These are phyloP conservation scores for Suhomyces vadensis DNA, from an alignment of 805 yeast species.

Conservation along the genomic window DNA sequence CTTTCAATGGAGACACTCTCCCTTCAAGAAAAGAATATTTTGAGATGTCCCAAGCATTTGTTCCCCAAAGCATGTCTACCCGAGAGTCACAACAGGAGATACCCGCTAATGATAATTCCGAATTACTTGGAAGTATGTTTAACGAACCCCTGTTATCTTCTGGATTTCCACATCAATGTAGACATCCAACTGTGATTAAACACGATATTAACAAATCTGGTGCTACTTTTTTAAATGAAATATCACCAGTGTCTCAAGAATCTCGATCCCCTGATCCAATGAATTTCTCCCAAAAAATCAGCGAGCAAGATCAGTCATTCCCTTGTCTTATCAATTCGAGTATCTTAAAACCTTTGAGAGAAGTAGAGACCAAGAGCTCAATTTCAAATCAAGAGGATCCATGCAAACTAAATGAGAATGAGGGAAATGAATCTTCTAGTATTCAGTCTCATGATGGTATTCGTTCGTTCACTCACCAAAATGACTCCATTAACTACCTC, in stretches of 20 bases:
- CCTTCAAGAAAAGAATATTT: neutral
- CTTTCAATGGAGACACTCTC: neutral
- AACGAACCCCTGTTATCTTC: slow-evolving; percentile 19
- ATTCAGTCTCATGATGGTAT: neutral
- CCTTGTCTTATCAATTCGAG: slow-evolving; percentile 5
- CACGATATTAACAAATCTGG: neutral
- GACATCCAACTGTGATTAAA: slow-evolving; percentile 5
- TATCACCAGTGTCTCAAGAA: slow-evolving; percentile 13
- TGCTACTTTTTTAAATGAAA: slow-evolving; percentile 6
- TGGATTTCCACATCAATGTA: neutral
- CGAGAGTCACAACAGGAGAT: neutral
- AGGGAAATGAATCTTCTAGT: neutral
- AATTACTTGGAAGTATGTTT: slow-evolving; percentile 15
- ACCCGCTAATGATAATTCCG: too few species aligned
- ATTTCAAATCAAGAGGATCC: slow-evolving; percentile 6
- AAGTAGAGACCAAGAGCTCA: slow-evolving; percentile 7
- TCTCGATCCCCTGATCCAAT: neutral
- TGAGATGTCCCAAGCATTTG: neutral
- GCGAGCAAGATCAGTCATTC: neutral
- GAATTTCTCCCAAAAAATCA: neutral
- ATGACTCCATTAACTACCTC: neutral
- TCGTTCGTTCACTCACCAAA: neutral
- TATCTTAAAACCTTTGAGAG: slow-evolving; percentile 18
- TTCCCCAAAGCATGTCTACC: too few species aligned
- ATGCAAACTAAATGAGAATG: neutral